Evolutionary conservation across 2,329 filamentous ascomycete species (phyloP).

Genomic region (Diplodia scrobiculata): DNA sequence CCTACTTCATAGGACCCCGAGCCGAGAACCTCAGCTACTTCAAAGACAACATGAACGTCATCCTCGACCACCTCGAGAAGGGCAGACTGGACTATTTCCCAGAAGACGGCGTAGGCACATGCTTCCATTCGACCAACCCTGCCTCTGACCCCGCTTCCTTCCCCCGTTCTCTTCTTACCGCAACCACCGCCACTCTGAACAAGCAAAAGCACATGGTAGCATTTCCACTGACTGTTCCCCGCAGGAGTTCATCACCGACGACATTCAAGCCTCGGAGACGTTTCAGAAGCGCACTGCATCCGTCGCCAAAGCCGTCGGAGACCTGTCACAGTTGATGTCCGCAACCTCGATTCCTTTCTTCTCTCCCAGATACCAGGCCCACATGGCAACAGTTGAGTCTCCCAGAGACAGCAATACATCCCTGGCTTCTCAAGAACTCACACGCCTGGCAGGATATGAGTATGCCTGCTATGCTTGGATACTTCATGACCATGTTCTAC

Average conservation of each 20-base stretch:
- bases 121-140: too few species aligned
- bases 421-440: too few species aligned
- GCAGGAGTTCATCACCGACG: constrained; percentile 45
- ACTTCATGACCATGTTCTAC: constrained; percentile 56
- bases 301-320: constrained; percentile 43
- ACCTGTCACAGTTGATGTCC: constrained; percentile 46
- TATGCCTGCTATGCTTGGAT: constrained; percentile 51
- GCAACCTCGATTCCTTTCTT: constrained; percentile 52
- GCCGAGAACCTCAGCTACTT: constrained; percentile 50
- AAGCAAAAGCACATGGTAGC: too few species aligned
- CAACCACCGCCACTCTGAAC: too few species aligned
- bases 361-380: constrained; percentile 52
- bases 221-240: too few species aligned
- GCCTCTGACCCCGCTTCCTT: too few species aligned
- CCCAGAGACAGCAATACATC: too few species aligned
- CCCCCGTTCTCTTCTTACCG: too few species aligned
- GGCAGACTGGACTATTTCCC: constrained; percentile 45
- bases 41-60: constrained; percentile 45
- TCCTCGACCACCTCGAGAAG: constrained; percentile 44
- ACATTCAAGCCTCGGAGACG: constrained; percentile 41
- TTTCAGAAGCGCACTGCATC: constrained; percentile 43
- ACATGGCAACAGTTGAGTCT: constrained; percentile 42
- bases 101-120: constrained; percentile 41
- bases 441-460: constrained; percentile 38
- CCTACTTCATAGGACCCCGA: constrained; percentile 51